Percentiles rank a stretch among this genome's conserved stretches.
Conservation (phyloP, 192 early-diverging fungal genomes). For the Linnemannia exigua region DNA sequence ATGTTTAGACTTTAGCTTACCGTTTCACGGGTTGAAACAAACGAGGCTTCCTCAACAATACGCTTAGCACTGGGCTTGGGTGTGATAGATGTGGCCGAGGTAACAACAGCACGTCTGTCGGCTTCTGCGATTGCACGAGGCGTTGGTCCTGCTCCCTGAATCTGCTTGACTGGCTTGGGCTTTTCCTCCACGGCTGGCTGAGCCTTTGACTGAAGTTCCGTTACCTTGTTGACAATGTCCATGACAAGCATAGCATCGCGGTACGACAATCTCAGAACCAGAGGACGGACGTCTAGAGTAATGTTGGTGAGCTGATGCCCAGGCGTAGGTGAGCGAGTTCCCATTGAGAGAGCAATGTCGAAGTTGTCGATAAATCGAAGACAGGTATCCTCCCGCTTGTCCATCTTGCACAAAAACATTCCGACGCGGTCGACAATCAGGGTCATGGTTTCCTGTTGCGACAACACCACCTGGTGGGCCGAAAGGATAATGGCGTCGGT, state of each 20-base stretch:
- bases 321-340: conserved; percentile 73
- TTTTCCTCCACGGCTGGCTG: conserved; percentile 23
- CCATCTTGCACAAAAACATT: conserved; percentile 93
- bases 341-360: conserved; percentile 85
- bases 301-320: conserved; percentile 75
- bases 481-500: conserved; percentile 94
- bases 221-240: conserved; percentile 84
- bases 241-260: conserved; percentile 86
- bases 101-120: conserved; percentile 10
- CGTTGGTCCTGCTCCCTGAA: not conserved
- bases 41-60: conserved; percentile 34
- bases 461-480: conserved; percentile 82
- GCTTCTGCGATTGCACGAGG: conserved; percentile 27
- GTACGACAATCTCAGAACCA: conserved; percentile 89
- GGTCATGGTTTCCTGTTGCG: conserved; percentile 83
- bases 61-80: conserved; percentile 33
- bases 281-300: conserved; percentile 80
- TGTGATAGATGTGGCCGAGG: not conserved
- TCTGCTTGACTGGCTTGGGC: conserved; percentile 15
- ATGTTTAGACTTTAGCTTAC: conserved; percentile 35
- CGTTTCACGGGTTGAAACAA: conserved; percentile 68
- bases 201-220: conserved; percentile 69
- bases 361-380: conserved; percentile 94
- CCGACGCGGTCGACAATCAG: conserved; percentile 85
- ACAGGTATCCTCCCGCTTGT: conserved; percentile 81